Percentiles rank a stretch among this genome's conserved stretches.
These are phyloP conservation scores for Pseudogymnoascus sp. DNA, from an alignment of 2,329 filamentous ascomycete genomes.

Conservation along the genomic window DNA sequence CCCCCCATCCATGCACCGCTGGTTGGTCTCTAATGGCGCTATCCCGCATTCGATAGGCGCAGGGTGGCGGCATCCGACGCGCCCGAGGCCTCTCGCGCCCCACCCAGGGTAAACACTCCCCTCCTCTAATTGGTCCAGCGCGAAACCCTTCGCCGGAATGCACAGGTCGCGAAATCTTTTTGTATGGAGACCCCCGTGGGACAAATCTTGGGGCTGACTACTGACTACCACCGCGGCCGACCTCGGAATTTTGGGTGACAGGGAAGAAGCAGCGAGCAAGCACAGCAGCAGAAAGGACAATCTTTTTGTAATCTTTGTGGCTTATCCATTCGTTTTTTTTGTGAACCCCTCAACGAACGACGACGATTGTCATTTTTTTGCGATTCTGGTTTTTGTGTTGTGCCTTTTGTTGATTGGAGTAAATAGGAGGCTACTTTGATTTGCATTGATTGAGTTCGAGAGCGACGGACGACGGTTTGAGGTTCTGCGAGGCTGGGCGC, in stretches of 20 bases:
- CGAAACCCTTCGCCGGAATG: not conserved
- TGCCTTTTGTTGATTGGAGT: too few species aligned
- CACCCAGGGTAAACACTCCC: not conserved
- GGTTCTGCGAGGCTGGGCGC: too few species aligned
- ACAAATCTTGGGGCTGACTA: not conserved
- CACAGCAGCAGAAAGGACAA: not conserved
- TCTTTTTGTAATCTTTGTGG: not conserved
- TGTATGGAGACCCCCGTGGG: not conserved
- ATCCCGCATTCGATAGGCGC: not conserved
- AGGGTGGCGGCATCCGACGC: slow-evolving; percentile 6
- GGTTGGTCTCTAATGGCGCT: not conserved
- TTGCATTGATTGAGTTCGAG: too few species aligned
- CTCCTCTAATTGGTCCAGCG: not conserved
- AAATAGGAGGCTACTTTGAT: not conserved
- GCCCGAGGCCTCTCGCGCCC: not conserved
- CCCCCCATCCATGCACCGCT: not conserved
- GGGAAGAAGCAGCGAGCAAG: not conserved
- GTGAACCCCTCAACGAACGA: not conserved
- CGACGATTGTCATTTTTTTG: not conserved
- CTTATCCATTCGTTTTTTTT: not conserved
- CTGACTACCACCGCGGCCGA: not conserved
- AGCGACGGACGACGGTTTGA: too few species aligned
- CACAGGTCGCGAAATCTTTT: slow-evolving; percentile 5
- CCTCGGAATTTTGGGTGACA: slow-evolving; percentile 8
- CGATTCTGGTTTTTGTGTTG: not conserved